A percentile compares a stretch with the other conserved stretches of the same genome.
Conservation (phyloP, 768 basidiomycete genomes). For the Tricholoma matsutake region DNA sequence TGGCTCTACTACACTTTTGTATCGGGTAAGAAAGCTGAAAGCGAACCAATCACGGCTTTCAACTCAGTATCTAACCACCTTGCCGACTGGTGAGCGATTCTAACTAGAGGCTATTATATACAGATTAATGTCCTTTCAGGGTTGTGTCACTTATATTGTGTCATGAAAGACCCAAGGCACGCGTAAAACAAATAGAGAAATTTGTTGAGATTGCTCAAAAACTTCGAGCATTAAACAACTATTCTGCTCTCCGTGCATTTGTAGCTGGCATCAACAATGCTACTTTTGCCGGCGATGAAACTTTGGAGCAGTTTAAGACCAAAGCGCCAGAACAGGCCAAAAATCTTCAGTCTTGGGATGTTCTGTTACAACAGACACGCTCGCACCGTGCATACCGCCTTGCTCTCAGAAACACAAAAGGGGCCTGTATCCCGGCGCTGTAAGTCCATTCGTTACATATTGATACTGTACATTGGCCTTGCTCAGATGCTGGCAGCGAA, state of each 20-base stretch:
- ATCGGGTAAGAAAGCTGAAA: conserved; percentile 61
- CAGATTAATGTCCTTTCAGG: conserved; percentile 43
- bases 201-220: conserved; percentile 81
- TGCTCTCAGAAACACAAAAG: conserved; percentile 81
- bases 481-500: conserved; percentile 52
- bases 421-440: conserved; percentile 86
- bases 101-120: background rate
- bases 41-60: conserved; percentile 70
- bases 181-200: conserved; percentile 84
- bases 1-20: conserved; percentile 80
- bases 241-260: conserved; percentile 88
- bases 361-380: conserved; percentile 76
- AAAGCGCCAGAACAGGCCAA: conserved; percentile 71
- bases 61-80: conserved; percentile 80
- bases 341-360: conserved; percentile 77
- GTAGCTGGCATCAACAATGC: conserved; percentile 91
- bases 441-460: conserved; percentile 32
- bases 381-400: conserved; percentile 90
- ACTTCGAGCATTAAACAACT: conserved; percentile 85
- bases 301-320: conserved; percentile 68
- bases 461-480: background rate
- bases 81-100: conserved; percentile 65
- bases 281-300: conserved; percentile 72
- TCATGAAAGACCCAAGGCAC: conserved; percentile 71
- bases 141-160: conserved; percentile 88